phyloP scores from a whole-genome alignment of 1,284 basidiomycete genomes.

The Ustilago xerochloae region DNA sequence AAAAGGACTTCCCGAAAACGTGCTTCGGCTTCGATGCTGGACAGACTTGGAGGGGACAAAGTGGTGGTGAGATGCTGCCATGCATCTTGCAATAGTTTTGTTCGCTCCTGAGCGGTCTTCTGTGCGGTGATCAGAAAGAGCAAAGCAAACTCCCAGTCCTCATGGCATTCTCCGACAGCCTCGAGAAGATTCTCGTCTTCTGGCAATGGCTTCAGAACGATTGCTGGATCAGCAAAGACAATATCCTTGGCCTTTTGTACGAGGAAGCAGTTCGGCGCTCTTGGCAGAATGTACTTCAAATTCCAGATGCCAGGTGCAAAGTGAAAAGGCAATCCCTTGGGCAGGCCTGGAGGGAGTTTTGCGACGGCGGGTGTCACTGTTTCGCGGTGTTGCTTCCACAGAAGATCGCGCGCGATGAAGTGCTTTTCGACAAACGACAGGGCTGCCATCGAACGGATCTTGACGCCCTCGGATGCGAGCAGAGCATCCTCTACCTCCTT shows the following conservation, averaged over 20 bases:
- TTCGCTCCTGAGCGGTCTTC: too few species aligned
- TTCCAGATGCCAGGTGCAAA: slow-evolving; percentile 2
- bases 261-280: not conserved
- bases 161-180: not conserved
- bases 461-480: not conserved
- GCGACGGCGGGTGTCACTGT: not conserved
- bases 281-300: not conserved
- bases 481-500: not conserved
- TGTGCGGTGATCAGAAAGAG: not conserved
- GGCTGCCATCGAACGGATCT: not conserved
- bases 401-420: not conserved
- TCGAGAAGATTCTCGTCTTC: not conserved
- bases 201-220: not conserved
- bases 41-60: not conserved
- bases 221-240: not conserved
- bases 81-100: too few species aligned
- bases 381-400: not conserved
- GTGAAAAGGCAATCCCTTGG: not conserved
- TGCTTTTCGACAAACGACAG: slow-evolving; percentile 5
- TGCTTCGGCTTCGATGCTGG: too few species aligned
- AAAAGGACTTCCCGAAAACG: not conserved
- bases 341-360: not conserved
- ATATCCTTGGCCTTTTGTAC: not conserved
- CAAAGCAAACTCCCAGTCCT: slow-evolving; percentile 1
- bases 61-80: not conserved